Conservation (phyloP, 192 early-diverging fungal species). For the Coemansia reversa region DNA sequence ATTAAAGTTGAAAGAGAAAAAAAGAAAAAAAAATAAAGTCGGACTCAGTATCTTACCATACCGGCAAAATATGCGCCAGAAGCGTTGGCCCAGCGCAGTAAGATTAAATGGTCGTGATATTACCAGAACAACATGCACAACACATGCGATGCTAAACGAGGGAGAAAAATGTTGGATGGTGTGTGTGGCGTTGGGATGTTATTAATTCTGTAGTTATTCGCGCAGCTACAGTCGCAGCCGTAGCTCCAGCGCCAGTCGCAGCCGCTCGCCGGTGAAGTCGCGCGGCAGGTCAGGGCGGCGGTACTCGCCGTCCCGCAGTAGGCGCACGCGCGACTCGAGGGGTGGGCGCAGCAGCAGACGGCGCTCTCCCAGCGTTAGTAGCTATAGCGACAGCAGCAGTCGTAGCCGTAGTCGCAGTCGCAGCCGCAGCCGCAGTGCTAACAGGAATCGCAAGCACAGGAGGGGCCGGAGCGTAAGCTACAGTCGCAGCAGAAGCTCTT, state of each 20-base stretch:
- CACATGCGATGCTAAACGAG: background rate
- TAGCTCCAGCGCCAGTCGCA: conserved; percentile 15
- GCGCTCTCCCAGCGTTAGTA: conserved; percentile 17
- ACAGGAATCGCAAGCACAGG: conserved; percentile 13
- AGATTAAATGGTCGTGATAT: background rate
- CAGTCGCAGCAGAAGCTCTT: conserved; percentile 4
- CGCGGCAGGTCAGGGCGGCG: conserved; percentile 20
- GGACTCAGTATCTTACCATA: no score
- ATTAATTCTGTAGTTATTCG: conserved; percentile 22
- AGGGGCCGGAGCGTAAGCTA: conserved; percentile 13
- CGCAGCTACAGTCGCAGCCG: conserved; percentile 35
- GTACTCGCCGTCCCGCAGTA: conserved; percentile 19
- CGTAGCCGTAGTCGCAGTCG: conserved; percentile 19
- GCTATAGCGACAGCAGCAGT: conserved; percentile 12
- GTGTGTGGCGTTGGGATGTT: background rate
- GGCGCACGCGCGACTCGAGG: conserved; percentile 12
- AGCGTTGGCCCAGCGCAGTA: background rate
- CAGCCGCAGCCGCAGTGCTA: conserved; percentile 15
- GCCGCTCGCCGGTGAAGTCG: conserved; percentile 24
- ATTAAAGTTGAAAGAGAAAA: background rate
- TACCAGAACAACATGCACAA: background rate
- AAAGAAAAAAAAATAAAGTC: no score
- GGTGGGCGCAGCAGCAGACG: conserved; percentile 18
- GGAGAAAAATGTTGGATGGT: background rate
- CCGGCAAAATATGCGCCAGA: background rate